Conservation (phyloP, 805 yeast species). For the Saturnispora zaruensis region DNA sequence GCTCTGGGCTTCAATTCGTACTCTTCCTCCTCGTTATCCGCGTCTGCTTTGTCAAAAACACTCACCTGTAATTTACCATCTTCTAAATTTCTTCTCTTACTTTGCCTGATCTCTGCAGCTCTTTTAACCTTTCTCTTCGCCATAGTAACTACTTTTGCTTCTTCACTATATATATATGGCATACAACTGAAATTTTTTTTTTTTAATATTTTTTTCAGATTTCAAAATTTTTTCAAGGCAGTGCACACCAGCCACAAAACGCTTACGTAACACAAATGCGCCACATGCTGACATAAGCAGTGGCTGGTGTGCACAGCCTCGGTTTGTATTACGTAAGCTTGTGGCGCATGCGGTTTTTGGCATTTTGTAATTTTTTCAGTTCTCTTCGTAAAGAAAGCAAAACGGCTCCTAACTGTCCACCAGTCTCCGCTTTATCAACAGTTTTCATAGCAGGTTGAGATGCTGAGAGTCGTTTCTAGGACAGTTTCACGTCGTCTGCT, state of each 20-base stretch:
- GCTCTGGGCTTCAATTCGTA: constrained; percentile 69
- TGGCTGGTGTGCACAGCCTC: no score
- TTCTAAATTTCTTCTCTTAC: constrained; percentile 35
- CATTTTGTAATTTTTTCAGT: no score
- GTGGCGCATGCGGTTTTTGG: neutral
- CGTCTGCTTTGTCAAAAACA: constrained; percentile 11
- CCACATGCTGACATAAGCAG: no score
- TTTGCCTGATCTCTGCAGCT: constrained; percentile 27
- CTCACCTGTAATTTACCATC: constrained; percentile 28
- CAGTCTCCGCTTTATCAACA: neutral
- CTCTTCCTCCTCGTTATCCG: constrained; percentile 14
- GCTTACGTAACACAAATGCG: no score
- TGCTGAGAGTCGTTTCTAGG: constrained; percentile 1
- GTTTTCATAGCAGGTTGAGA: neutral
- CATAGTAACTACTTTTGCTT: constrained; percentile 19
- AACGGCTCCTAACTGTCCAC: neutral
- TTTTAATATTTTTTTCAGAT: neutral
- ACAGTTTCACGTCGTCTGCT: constrained; percentile 1
- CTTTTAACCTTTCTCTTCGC: constrained; percentile 31
- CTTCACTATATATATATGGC: neutral
- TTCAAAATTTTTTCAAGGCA: constrained; percentile 1
- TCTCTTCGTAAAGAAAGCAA: neutral
- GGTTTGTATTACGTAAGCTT: neutral
- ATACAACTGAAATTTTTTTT: neutral
- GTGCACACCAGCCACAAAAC: constrained; percentile 1